These are phyloP conservation scores for Fusarium continuum DNA, from an alignment of 2,329 filamentous ascomycete species.

Conservation along the genomic window DNA sequence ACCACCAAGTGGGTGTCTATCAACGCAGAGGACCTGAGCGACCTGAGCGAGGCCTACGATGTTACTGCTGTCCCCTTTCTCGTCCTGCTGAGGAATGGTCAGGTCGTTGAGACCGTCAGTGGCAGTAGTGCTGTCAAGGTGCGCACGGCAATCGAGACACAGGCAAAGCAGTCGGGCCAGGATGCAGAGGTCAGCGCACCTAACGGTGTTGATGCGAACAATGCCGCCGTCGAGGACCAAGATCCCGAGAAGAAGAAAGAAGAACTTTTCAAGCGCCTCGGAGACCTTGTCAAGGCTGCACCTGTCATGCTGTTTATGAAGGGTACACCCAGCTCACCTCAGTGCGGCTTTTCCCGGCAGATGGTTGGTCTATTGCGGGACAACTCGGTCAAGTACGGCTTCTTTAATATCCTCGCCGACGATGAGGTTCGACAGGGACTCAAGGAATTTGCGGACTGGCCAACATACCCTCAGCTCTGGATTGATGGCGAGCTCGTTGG, in stretches of 20 bases:
- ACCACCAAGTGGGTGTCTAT: slow-evolving; percentile 85
- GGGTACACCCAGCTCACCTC: slow-evolving; percentile 85
- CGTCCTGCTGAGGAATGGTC: slow-evolving; percentile 78
- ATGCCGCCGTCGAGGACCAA: slow-evolving; percentile 56
- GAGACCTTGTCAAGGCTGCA: slow-evolving; percentile 89
- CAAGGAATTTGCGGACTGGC: slow-evolving; percentile 99
- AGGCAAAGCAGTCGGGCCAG: slow-evolving; percentile 64
- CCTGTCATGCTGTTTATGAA: slow-evolving; percentile 99
- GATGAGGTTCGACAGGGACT: slow-evolving; percentile 96
- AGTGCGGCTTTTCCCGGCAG: slow-evolving; percentile 94
- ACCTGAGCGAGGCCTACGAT: slow-evolving; percentile 91
- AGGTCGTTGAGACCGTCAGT: slow-evolving; percentile 84
- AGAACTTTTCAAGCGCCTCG: slow-evolving; percentile 82
- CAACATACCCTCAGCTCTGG: slow-evolving; percentile 96
- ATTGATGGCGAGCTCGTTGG: slow-evolving; percentile 90
- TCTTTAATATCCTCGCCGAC: slow-evolving; percentile 98
- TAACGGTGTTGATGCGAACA: slow-evolving; percentile 51
- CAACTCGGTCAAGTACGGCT: slow-evolving; percentile 92
- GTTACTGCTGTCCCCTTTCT: slow-evolving; percentile 95
- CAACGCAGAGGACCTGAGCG: slow-evolving; percentile 93
- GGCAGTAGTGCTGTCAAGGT: slow-evolving; percentile 91
- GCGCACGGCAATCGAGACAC: slow-evolving; percentile 83
- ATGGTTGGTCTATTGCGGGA: slow-evolving; percentile 87
- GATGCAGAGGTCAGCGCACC: slow-evolving; percentile 48
- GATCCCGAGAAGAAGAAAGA: slow-evolving; percentile 75